Conservation (phyloP, 2,329 filamentous ascomycete species). For the Aureobasidium vineae region DNA sequence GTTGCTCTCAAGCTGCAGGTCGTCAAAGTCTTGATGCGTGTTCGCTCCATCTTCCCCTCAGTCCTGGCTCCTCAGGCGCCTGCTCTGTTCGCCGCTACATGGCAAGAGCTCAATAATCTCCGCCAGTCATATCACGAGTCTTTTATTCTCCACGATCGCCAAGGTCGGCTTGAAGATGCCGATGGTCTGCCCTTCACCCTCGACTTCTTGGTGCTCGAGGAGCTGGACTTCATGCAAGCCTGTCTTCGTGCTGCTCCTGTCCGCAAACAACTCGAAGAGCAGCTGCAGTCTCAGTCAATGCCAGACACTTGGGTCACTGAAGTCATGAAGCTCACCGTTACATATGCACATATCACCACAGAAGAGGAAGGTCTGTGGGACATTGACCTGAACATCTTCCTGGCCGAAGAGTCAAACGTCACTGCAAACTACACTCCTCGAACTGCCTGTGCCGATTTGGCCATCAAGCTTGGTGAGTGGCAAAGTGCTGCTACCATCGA, state of each 20-base stretch:
- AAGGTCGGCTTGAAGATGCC: constrained; percentile 83
- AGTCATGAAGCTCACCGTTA: constrained; percentile 79
- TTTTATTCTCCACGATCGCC: constrained; percentile 81
- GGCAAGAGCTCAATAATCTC: constrained; percentile 78
- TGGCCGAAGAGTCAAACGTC: constrained; percentile 91
- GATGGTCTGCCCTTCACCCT: constrained; percentile 92
- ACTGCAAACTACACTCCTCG: constrained; percentile 95
- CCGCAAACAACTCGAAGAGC: constrained; percentile 79
- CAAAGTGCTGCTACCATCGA: constrained; percentile 72
- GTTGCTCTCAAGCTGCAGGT: constrained; percentile 89
- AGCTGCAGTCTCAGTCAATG: constrained; percentile 63
- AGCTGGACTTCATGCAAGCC: constrained; percentile 91
- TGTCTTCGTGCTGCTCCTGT: constrained; percentile 86
- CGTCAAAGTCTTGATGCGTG: constrained; percentile 85
- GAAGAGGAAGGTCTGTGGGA: constrained; percentile 97
- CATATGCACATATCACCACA: constrained; percentile 83
- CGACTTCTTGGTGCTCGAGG: constrained; percentile 89
- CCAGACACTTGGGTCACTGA: constrained; percentile 79
- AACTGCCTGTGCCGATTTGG: constrained; percentile 85
- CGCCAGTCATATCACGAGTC: constrained; percentile 73
- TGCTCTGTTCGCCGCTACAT: constrained; percentile 78
- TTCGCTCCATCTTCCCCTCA: constrained; percentile 77
- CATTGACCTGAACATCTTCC: constrained; percentile 90
- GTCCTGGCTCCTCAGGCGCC: constrained; percentile 80
- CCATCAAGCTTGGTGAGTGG: constrained; percentile 93